Evolutionary conservation across 352 stramenopile species (phyloP), one percentile per base, ranked within the genome.

Genomic region (Phytophthora melonis): DNA sequence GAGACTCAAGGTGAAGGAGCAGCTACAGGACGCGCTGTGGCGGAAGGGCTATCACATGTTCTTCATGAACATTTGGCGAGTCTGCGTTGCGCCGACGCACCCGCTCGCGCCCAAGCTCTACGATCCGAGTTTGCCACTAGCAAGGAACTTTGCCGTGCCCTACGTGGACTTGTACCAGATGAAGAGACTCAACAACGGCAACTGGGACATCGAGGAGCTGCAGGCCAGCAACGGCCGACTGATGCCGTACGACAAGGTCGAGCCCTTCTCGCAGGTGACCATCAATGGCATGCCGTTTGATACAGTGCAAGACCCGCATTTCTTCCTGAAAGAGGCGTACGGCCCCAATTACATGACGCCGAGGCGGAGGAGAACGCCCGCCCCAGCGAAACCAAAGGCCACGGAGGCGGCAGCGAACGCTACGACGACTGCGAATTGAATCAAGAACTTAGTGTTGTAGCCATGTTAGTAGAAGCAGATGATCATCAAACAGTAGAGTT

Each of bases 11-110:
- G 18, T 19, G 19, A 72, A 60, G 54, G 41, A 66, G 18, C 16
- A 63, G 2, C 47, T 79, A 21, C 34, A 63, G 58, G 54, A 32
- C 56, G 47, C 49, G 25, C 60, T 79, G 72, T 71, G 58, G 63
- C 34, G 21, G 14, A 86, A 86, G 59, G 83, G 83, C 11, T 91
- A 88, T 69, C 81, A 87, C 64, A 74, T 89, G 63, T 87, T 83
- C 63, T 59, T 68, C 32, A 47, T 74, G 43, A 68, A 58, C 3
- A 72, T 87, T 66, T 81, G 70, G 74, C 70, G 80, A 14, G 77
- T 87, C 0, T 87, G 80, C 25, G 70, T 84, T 21, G 78, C 77
- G 10, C 80, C 80, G 6, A 84, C 72, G 3, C 80, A 87, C 45
- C 77, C 80, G 6, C 65, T 87, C 21, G 77, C 80, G 27, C 18